Percentiles rank a stretch among this genome's conserved stretches.
These are phyloP conservation scores for Extremus antarcticus DNA, from an alignment of 495 filamentous ascomycete genomes.

Conservation along the genomic window DNA sequence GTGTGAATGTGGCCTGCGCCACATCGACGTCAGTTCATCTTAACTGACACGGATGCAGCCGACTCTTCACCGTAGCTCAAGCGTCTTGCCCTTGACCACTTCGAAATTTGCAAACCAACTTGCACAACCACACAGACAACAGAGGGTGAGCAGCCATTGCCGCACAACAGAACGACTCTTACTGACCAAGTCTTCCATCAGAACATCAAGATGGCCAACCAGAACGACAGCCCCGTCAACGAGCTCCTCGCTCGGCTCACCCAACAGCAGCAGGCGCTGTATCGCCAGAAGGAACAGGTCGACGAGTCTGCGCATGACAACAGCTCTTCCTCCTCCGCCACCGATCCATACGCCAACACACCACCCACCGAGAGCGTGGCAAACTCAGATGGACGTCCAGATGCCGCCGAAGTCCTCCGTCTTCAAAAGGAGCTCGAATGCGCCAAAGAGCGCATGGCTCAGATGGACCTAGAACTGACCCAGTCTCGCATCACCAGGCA, in stretches of 20 bases:
- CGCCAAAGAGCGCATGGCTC: conserved; percentile 68
- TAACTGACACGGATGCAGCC: conserved; percentile 1
- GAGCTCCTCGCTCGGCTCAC: conserved; percentile 55
- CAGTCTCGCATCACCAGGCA: conserved; percentile 67
- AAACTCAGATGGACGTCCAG: conserved; percentile 26
- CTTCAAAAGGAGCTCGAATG: conserved; percentile 64
- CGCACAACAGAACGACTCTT: background rate
- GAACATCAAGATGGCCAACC: conserved; percentile 19
- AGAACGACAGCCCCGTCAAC: conserved; percentile 39
- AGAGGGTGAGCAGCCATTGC: background rate
- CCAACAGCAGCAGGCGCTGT: conserved; percentile 50
- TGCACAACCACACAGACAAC: background rate
- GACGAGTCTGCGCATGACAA: conserved; percentile 5
- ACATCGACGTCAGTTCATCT: background rate
- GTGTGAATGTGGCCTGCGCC: background rate
- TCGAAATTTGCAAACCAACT: conserved; percentile 35
- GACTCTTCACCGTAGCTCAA: conserved; percentile 2
- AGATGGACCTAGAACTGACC: conserved; percentile 73
- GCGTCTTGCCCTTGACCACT: conserved; percentile 21
- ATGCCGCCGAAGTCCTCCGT: conserved; percentile 41
- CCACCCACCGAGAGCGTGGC: conserved; percentile 36
- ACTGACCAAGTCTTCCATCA: background rate
- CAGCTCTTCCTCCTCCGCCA: conserved; percentile 36
- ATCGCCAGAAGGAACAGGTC: conserved; percentile 39
- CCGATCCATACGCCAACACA: conserved; percentile 38